Percentiles rank a stretch among this genome's conserved stretches.
These are phyloP conservation scores for Teratosphaeria viscida DNA, from an alignment of 2,329 filamentous ascomycete species.

Conservation along the genomic window DNA sequence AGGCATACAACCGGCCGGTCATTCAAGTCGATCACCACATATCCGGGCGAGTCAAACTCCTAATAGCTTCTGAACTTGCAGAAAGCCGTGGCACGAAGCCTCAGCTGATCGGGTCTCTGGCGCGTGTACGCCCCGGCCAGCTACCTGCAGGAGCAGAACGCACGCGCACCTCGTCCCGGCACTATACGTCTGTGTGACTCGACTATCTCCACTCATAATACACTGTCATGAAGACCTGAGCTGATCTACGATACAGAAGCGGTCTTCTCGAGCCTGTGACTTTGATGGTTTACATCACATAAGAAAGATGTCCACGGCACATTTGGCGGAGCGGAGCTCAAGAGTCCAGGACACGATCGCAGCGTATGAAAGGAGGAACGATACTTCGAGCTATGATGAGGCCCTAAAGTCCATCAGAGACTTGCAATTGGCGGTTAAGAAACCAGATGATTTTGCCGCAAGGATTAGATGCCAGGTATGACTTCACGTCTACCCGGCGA, in stretches of 20 bases:
- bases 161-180: neutral
- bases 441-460: slow-evolving; percentile 1
- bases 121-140: neutral
- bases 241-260: no score
- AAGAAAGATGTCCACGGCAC: neutral
- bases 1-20: no score
- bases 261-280: neutral
- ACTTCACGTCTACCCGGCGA: neutral
- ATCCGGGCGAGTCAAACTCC: no score
- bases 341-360: neutral
- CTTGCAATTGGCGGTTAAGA: slow-evolving; percentile 37
- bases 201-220: neutral
- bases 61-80: neutral
- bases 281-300: neutral
- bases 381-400: neutral
- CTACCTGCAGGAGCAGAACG: neutral
- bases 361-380: neutral
- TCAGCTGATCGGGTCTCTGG: neutral
- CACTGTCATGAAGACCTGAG: neutral
- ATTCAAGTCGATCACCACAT: neutral
- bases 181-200: neutral
- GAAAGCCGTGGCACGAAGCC: neutral
- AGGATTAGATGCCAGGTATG: slow-evolving; percentile 4
- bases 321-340: neutral
- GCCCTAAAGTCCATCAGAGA: neutral